phyloP scores from a whole-genome alignment of 371 early-diverging fungal genomes.

The Mortierella sp. region DNA sequence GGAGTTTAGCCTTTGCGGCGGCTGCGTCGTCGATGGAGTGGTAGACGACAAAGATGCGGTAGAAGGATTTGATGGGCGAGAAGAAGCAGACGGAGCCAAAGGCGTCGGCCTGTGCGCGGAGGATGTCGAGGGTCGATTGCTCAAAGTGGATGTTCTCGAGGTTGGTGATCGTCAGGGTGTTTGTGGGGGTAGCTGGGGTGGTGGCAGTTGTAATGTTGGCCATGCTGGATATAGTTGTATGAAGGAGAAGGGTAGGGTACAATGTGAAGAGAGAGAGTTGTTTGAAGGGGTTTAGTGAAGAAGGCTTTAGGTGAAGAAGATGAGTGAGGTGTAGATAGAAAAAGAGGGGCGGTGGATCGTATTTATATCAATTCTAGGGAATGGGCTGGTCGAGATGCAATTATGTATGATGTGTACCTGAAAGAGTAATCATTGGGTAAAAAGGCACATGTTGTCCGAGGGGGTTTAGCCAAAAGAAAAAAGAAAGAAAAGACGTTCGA shows the following conservation, averaged over 20 bases:
- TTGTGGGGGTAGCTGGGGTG: constrained; percentile 62
- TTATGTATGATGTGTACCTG: constrained; percentile 11
- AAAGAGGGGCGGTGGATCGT: not conserved
- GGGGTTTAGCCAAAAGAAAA: not conserved
- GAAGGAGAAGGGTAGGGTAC: no score
- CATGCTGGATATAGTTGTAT: constrained; percentile 5
- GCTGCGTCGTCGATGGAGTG: constrained; percentile 63
- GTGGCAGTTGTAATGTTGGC: not conserved
- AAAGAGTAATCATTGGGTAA: not conserved
- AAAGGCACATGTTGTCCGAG: not conserved
- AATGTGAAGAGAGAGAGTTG: not conserved
- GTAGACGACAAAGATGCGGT: constrained; percentile 54
- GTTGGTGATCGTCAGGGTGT: constrained; percentile 69
- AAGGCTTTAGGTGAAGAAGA: not conserved
- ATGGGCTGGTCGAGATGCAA: no score
- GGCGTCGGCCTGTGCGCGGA: constrained; percentile 44
- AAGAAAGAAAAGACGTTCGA: not conserved
- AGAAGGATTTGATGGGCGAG: constrained; percentile 54
- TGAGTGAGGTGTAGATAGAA: constrained; percentile 1
- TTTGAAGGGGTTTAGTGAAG: not conserved
- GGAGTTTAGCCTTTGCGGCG: constrained; percentile 58
- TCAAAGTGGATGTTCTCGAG: constrained; percentile 63
- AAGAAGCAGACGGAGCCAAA: constrained; percentile 51
- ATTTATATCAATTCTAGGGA: not conserved
- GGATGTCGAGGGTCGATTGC: constrained; percentile 34